Evolutionary conservation across 75 land plant genomes (phyloP).

Genomic region (Sequoiadendron giganteum): DNA sequence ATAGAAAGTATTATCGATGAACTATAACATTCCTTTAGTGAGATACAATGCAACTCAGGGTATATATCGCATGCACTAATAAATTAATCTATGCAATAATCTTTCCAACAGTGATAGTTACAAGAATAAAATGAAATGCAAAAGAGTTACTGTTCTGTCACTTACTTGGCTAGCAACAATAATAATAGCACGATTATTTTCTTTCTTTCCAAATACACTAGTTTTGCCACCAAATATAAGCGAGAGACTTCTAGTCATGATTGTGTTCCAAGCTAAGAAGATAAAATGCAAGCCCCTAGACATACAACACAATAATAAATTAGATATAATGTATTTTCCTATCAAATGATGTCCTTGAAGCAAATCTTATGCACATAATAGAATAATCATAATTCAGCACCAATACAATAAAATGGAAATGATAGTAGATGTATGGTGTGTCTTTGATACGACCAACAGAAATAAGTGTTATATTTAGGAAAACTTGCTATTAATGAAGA

Average conservation of each 20-base stretch:
- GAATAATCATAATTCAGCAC: neutral
- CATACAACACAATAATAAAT: neutral
- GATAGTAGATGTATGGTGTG: neutral
- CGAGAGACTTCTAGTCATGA: slow-evolving; percentile 37
- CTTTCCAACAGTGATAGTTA: neutral
- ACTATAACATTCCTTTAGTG: neutral
- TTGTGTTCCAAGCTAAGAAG: slow-evolving; percentile 54
- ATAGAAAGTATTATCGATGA: neutral
- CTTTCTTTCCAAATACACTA: slow-evolving; percentile 47
- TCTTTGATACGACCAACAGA: neutral
- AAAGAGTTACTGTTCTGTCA: neutral
- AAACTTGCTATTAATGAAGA: neutral
- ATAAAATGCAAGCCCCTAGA: slow-evolving; percentile 67
- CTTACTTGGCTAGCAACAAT: slow-evolving; percentile 93
- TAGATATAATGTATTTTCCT: neutral
- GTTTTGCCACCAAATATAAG: slow-evolving; percentile 32
- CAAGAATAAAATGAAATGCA: neutral
- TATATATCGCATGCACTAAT: neutral
- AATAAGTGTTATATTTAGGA: neutral
- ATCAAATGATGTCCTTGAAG: neutral
- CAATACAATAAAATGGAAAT: neutral
- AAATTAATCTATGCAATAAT: neutral
- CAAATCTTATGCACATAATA: neutral
- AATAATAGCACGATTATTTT: slow-evolving; percentile 63
- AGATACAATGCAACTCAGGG: neutral